Evolutionary conservation across 2,329 filamentous ascomycete genomes (phyloP), one percentile per base, ranked within the genome.

Genomic region (Fusarium cicatricum): DNA sequence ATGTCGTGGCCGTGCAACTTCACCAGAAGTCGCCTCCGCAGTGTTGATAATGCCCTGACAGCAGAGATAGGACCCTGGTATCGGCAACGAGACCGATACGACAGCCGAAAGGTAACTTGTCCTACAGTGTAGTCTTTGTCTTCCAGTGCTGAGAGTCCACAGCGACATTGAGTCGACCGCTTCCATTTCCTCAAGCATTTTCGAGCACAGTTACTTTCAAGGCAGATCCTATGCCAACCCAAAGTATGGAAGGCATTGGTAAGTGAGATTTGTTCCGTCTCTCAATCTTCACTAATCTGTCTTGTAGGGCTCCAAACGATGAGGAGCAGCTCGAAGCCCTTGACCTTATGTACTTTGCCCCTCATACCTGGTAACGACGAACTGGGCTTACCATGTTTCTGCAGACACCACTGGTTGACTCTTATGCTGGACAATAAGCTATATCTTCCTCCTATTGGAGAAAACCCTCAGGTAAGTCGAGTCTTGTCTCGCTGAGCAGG

Each of bases 231-330:
- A 67, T 21, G 65, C 65, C 0, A 67, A 67, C 11, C 65, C 65
- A 0, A 67, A 67, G 36, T 67, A 67, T 54, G 65, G 65, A n/a
- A 58, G 36, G n/a, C 60, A 65, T 36, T 67, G 65, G 65, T 63
- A 41, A 10, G 34, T 1, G 1, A 5, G 10, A 2, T 2, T 15
- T n/a, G 2, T 36, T 3, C 15, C 12, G n/a, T n/a, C n/a, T n/a
- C n/a, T n/a, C n/a, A n/a, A n/a, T n/a, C n/a, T n/a, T n/a, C n/a
- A n/a, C n/a, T n/a, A n/a, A n/a, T n/a, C n/a, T n/a, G n/a, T n/a
- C n/a, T n/a, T n/a, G n/a, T 1, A 67, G 65, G 65, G 65, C 65
- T 0, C 64, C 65, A 0, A 68, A 68, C 9, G 65, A 67, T 6
- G 65, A 67, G 7, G 42, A 52, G 4, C 65, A 67, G 9, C 63